Conservation (phyloP, 257 asterid genomes). For the Mitragyna speciosa region DNA sequence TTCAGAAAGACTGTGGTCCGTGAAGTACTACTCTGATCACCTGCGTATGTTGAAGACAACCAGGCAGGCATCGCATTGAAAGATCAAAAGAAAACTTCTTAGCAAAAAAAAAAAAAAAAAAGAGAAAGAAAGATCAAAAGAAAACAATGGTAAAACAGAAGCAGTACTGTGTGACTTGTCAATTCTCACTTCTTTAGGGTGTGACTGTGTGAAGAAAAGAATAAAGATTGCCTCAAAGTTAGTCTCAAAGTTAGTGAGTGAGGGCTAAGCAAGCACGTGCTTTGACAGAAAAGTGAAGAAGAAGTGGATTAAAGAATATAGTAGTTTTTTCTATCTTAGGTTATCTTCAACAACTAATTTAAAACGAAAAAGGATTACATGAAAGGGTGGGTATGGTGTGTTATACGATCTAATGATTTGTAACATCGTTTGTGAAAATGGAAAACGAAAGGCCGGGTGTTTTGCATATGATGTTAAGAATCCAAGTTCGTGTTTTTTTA, state of each 20-base stretch:
- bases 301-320: conserved; percentile 10
- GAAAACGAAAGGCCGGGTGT: no score
- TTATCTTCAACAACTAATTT: no score
- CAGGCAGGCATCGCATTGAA: background rate
- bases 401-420: no score
- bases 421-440: no score
- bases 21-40: background rate
- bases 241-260: background rate
- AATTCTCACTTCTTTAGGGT: background rate
- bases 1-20: background rate
- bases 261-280: background rate
- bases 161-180: background rate
- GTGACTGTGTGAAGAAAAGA: background rate
- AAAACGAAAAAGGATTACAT: no score
- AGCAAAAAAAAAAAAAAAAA: no score
- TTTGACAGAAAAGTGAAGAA: background rate
- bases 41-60: background rate
- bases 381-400: no score
- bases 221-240: conserved; percentile 1
- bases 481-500: no score
- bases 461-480: no score
- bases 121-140: background rate
- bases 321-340: no score
- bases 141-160: background rate
- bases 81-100: no score